Conservation (phyloP, 1,139 yeast species). For the Pichia sp. region DNA sequence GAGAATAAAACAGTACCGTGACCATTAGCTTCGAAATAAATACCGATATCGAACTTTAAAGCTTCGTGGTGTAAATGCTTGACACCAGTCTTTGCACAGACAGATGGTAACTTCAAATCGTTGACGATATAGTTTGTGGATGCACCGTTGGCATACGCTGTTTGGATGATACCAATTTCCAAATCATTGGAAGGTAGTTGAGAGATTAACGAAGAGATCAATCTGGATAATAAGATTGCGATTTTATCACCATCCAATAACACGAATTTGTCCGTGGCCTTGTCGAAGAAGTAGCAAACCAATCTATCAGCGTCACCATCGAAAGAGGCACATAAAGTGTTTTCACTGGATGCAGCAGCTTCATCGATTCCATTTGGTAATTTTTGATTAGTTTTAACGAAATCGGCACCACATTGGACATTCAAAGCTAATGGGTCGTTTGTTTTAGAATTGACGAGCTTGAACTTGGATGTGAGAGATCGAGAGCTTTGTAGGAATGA, state of each 20-base stretch:
- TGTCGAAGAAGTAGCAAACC: slow-evolving; percentile 64
- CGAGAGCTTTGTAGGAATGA: slow-evolving; percentile 39
- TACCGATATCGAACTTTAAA: slow-evolving; percentile 80
- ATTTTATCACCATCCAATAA: slow-evolving; percentile 94
- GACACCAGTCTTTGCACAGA: slow-evolving; percentile 94
- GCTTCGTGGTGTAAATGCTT: slow-evolving; percentile 92
- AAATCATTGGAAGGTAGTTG: slow-evolving; percentile 31
- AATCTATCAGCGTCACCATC: slow-evolving; percentile 99
- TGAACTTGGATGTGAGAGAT: slow-evolving; percentile 35
- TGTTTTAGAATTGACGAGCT: slow-evolving; percentile 58
- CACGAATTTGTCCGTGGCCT: slow-evolving; percentile 50
- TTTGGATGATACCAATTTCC: slow-evolving; percentile 85
- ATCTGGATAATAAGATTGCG: slow-evolving; percentile 75
- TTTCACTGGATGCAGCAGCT: slow-evolving; percentile 30
- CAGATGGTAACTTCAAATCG: slow-evolving; percentile 70
- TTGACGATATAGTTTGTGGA: slow-evolving; percentile 73
- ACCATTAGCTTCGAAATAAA: slow-evolving; percentile 98
- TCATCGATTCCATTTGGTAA: slow-evolving; percentile 59
- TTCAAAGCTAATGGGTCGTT: slow-evolving; percentile 60
- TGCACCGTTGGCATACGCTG: slow-evolving; percentile 96
- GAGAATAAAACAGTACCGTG: slow-evolving; percentile 95
- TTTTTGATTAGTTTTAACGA: slow-evolving; percentile 82
- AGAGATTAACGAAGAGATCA: slow-evolving; percentile 22
- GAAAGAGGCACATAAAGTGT: slow-evolving; percentile 69
- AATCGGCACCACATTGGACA: slow-evolving; percentile 92